Evolutionary conservation across 2,329 filamentous ascomycete species (phyloP).

Genomic region (Ascochyta rabiei): DNA sequence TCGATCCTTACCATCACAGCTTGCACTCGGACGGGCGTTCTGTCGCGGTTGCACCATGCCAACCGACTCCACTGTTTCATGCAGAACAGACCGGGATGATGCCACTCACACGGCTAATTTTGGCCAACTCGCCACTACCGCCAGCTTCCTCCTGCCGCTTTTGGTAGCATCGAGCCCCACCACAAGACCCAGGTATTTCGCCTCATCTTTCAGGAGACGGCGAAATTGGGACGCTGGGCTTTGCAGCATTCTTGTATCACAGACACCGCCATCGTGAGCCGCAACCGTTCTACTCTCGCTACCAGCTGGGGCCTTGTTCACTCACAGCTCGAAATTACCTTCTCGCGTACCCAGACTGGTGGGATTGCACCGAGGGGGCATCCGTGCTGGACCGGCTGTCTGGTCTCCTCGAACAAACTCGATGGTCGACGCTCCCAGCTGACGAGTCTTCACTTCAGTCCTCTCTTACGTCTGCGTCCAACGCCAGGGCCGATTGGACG

Average conservation of each 20-base stretch:
- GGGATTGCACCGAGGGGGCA: slow-evolving; percentile 17
- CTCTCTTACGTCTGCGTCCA: background rate
- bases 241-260: background rate
- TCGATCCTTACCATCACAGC: slow-evolving; percentile 15
- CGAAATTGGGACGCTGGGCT: background rate
- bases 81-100: slow-evolving; percentile 24
- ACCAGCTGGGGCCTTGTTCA: background rate
- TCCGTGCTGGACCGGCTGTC: slow-evolving; percentile 10
- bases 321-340: slow-evolving; percentile 13
- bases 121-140: slow-evolving; percentile 20
- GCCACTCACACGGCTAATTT: slow-evolving; percentile 28
- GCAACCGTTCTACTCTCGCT: background rate
- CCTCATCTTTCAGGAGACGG: slow-evolving; percentile 3
- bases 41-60: slow-evolving; percentile 26
- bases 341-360: slow-evolving; percentile 20
- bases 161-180: slow-evolving; percentile 11
- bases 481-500: background rate
- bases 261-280: background rate
- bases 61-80: slow-evolving; percentile 23
- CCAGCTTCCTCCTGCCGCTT: slow-evolving; percentile 24
- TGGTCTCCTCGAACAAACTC: slow-evolving; percentile 1
- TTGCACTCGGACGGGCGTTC: slow-evolving; percentile 11
- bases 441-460: background rate
- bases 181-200: slow-evolving; percentile 6
- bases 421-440: background rate